Base-by-base conservation (phyloP, 208 protist genomes). In the Leishmania braziliensis region DNA sequence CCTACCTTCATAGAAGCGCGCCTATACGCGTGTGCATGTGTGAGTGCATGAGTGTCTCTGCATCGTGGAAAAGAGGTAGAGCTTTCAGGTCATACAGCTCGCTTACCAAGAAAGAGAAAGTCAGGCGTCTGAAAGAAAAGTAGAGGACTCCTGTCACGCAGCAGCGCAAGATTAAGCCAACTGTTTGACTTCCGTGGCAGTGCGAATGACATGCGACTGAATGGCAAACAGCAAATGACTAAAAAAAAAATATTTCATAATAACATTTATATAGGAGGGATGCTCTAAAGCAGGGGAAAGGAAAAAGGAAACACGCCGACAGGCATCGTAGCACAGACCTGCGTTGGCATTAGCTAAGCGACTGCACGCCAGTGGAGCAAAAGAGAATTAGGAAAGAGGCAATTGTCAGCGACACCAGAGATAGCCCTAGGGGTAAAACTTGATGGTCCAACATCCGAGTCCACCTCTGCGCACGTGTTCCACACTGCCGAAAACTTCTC, bases 321-420 rank as follows among this genome's bases (percentile, higher is more conserved):
- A 75, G 8, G 46, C 5, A 58, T 75, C 46, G 26, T 43, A 58
- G 51, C n/a, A 75, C 29, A 58, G 46, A 75, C 46, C 71, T 75
- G 26, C 71, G 14, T 23, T 75, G 54, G n/a, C 71, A 36, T 77
- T 36, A 65, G 65, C 51, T 20, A 73, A 70, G 50, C 33, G 43
- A 16, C n/a, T 18, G 70, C 65, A 70, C 33, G 20, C 18, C 29
- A 39, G 60, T 36, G n/a, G 36, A 46, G 65, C n/a, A 65, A 36
- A 66, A 36, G 20, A 66, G n/a, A 66, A 66, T 33, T 20, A 66
- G 62, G 12, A 66, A 66, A n/a, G 29, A 20, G 29, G 29, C 18
- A 0, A 20, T 9, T 5, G 29, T 39, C 12, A 39, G 62, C 29
- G 12, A n/a, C n/a, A 5, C 23, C 23, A 43, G 29, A n/a, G 29